A percentile compares a stretch with the other conserved stretches of the same genome.
These are phyloP conservation scores for Colletotrichum sp. DNA, from an alignment of 2,329 filamentous ascomycete species.

Conservation along the genomic window DNA sequence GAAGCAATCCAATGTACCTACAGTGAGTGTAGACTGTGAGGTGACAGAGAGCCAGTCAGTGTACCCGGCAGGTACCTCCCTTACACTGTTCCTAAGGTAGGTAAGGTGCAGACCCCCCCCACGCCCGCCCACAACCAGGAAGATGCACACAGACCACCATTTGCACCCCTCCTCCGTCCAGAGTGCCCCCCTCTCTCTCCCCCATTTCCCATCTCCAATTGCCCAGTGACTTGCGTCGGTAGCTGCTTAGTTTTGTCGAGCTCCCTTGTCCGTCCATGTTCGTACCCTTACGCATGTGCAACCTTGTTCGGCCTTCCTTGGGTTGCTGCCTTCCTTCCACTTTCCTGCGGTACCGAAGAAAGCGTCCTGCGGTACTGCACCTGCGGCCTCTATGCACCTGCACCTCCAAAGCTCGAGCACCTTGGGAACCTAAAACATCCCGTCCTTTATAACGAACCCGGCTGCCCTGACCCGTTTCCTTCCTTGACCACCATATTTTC, in stretches of 20 bases:
- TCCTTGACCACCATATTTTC: background rate
- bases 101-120: background rate
- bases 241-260: background rate
- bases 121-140: background rate
- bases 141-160: background rate
- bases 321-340: background rate
- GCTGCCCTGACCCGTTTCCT: background rate
- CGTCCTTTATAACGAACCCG: conserved; percentile 8
- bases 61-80: background rate
- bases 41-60: background rate
- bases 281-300: background rate
- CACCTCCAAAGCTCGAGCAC: background rate
- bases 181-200: background rate
- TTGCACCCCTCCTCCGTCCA: background rate
- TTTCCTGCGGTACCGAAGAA: background rate
- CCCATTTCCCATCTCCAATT: background rate
- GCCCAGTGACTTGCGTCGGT: background rate
- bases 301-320: background rate
- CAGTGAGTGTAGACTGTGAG: background rate
- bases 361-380: background rate
- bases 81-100: background rate
- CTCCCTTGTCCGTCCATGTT: background rate
- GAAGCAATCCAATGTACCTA: background rate
- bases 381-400: background rate
- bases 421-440: conserved; percentile 3